phyloP scores from a whole-genome alignment of 768 basidiomycete genomes.

The Phylloporus arenicola region DNA sequence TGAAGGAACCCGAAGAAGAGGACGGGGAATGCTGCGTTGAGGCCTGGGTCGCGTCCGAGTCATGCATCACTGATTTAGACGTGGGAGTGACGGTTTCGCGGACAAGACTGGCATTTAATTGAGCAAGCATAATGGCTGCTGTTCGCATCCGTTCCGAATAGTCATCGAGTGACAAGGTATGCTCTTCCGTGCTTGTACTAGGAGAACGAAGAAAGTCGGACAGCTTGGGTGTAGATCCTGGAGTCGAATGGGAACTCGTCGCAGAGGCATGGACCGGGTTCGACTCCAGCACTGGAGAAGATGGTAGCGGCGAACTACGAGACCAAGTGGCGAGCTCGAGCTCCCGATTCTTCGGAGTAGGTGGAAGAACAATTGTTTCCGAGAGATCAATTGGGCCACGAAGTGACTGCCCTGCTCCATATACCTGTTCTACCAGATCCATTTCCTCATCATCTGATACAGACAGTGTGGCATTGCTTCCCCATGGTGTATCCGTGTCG shows the following conservation, averaged over 20 bases:
- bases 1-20: constrained; percentile 31
- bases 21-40: constrained; percentile 9
- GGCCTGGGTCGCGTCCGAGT: constrained; percentile 1
- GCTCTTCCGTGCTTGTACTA: constrained; percentile 7
- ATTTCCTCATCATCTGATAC: constrained; percentile 74
- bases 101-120: constrained; percentile 78
- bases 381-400: constrained; percentile 73
- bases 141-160: constrained; percentile 99
- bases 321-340: constrained; percentile 87
- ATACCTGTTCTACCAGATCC: constrained; percentile 94
- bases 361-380: constrained; percentile 78
- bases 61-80: constrained; percentile 11
- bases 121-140: constrained; percentile 96
- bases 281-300: constrained; percentile 42
- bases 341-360: constrained; percentile 81
- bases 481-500: constrained; percentile 16
- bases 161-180: constrained; percentile 77
- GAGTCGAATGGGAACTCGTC: constrained; percentile 5
- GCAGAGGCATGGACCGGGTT: constrained; percentile 21
- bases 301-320: constrained; percentile 41
- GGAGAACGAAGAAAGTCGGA: constrained; percentile 6
- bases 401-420: constrained; percentile 72
- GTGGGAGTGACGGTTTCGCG: constrained; percentile 43
- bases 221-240: neutral
- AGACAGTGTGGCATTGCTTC: constrained; percentile 16